A percentile compares a stretch with the other conserved stretches of the same genome.
Conservation (phyloP, 1,284 basidiomycete genomes). For the Puccinia triticina region DNA sequence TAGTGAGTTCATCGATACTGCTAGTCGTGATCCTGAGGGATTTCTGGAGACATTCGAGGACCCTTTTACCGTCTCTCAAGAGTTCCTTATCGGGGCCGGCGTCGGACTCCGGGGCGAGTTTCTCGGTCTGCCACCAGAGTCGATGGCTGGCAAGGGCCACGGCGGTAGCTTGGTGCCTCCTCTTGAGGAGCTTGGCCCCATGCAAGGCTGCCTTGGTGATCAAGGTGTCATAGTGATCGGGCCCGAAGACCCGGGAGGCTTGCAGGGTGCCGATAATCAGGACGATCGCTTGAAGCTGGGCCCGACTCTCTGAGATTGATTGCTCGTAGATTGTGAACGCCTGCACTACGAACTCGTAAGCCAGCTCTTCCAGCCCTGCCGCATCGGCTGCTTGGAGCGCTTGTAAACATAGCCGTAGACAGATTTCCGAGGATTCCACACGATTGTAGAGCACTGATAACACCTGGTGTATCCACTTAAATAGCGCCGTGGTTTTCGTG, state of each 20-base stretch:
- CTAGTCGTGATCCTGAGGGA: conserved; percentile 88
- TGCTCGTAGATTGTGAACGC: conserved; percentile 95
- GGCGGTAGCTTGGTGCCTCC: conserved; percentile 90
- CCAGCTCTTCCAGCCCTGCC: conserved; percentile 86
- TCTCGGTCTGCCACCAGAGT: conserved; percentile 91
- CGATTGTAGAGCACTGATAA: conserved; percentile 85
- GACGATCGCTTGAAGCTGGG: conserved; percentile 88
- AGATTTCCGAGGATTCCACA: conserved; percentile 85
- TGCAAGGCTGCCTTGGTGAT: conserved; percentile 94
- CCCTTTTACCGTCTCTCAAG: conserved; percentile 81
- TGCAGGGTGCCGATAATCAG: conserved; percentile 85
- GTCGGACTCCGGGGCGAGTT: conserved; percentile 60
- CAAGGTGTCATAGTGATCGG: conserved; percentile 90
- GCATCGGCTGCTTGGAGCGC: conserved; percentile 89
- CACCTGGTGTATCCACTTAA: conserved; percentile 88
- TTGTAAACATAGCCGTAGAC: conserved; percentile 87
- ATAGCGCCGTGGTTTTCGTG: conserved; percentile 76
- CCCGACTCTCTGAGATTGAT: conserved; percentile 84
- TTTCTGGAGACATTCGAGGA: conserved; percentile 91
- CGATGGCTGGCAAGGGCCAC: conserved; percentile 90
- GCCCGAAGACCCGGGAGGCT: conserved; percentile 78
- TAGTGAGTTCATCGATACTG: conserved; percentile 90
- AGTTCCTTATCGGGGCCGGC: conserved; percentile 60
- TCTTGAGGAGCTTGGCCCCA: conserved; percentile 89
- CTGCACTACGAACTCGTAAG: conserved; percentile 93